Conservation (phyloP, 176 grass and related monocot species). For the bread wheat (Triticum aestivum) region IWGSC_CS_RefSeq_v2.1 NC_057806.1:609378109-609378608, state of each 20-base stretch:
- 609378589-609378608: neutral
- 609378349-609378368: neutral
- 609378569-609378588: neutral
- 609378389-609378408: neutral
- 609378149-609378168: neutral
- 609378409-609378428: neutral
- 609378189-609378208: neutral
- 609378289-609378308: neutral
- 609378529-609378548: neutral
- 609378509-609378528: neutral
- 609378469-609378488: neutral
- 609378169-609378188: neutral
- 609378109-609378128: neutral
- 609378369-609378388: neutral
- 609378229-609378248: neutral
- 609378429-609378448: neutral
- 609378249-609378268: neutral
- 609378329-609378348: neutral
- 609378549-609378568: neutral
- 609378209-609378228: neutral
- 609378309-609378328: neutral
- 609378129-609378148: neutral
- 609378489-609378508: neutral
- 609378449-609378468: neutral
- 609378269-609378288: neutral